Evolutionary conservation across 208 protist genomes (phyloP).

Genomic region (Crithidia mellificae): DNA sequence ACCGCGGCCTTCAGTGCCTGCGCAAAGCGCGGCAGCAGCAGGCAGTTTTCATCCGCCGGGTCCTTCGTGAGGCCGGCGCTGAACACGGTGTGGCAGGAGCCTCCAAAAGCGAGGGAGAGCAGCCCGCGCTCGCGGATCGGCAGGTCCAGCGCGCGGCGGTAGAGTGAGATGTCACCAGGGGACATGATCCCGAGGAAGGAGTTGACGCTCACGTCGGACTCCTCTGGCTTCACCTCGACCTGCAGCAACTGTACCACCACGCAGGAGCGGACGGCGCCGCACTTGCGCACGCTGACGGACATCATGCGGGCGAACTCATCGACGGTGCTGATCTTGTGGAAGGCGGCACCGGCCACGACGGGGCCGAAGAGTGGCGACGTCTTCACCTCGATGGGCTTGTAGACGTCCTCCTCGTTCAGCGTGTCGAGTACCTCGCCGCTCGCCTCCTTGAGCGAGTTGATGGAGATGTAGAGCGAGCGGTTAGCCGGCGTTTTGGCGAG

Average conservation of each 20-base stretch:
- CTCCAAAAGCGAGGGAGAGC: conserved; percentile 35
- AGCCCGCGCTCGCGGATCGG: conserved; percentile 33
- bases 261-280: conserved; percentile 41
- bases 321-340: conserved; percentile 27
- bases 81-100: conserved; percentile 41
- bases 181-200: conserved; percentile 38
- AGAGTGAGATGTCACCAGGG: conserved; percentile 35
- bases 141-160: conserved; percentile 25
- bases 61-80: conserved; percentile 27
- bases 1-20: conserved; percentile 23
- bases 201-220: conserved; percentile 38
- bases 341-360: conserved; percentile 24
- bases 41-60: conserved; percentile 43
- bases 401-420: conserved; percentile 25
- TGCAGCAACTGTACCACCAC: conserved; percentile 50
- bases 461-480: conserved; percentile 42
- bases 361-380: conserved; percentile 43
- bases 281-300: conserved; percentile 35
- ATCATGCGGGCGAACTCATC: conserved; percentile 37
- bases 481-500: conserved; percentile 33
- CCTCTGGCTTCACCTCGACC: conserved; percentile 25
- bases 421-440: conserved; percentile 34
- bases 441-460: conserved; percentile 39
- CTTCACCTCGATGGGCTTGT: conserved; percentile 28
- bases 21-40: conserved; percentile 29